Base-by-base conservation (phyloP, 2,329 filamentous ascomycete species). In the Neopestalotiopsis sp. region DNA sequence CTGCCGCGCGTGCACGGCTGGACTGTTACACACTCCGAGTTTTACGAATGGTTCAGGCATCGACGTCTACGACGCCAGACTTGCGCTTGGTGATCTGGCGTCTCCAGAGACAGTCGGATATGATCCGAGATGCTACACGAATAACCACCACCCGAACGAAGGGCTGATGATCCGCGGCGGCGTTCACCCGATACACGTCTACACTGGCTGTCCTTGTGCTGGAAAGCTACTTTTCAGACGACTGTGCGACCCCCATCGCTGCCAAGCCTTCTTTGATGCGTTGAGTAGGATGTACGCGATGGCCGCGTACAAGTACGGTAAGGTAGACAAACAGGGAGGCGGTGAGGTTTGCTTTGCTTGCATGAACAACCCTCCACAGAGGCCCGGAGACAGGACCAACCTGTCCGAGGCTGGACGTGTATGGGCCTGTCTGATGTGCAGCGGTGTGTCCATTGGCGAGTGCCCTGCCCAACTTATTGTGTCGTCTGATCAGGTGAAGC, bases 181-280 rank as follows among this genome's bases (percentile, higher is more conserved):
- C 32, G 70, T 64, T 9, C 14, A 17, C 1, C 67, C 70, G 2
- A 66, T 71, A 10, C 72, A 42, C 9, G 17, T 75, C 3, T 53
- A 78, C 2, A 83, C 81, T 10, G 82, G 82, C 1, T 84, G 82
- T 71, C 40, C 71, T 4, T 84, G 82, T 71, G 78, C 71, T 4
- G 61, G 69, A 38, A 83, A 82, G 69, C 66, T 84, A 1, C 63
- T 82, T 17, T 71, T 66, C 13, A 72, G 73, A 4, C 71, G 71
- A 3, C 72, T 84, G 5, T 84, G 82, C 74, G 71, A 58, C 38
- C 71, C 74, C 20, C 82, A 84, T 70, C 77, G 82, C 0, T 65
- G 78, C 6, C 65, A 73, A 38, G 76, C 78, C 67, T 70, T 76
- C 38, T 56, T 76, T 17, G 57, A 74, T 24, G 10, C 10, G 13